Percentiles rank a stretch among this genome's conserved stretches.
phyloP scores from a whole-genome alignment of 768 basidiomycete species.

The Melanogaster broomeanus region DNA sequence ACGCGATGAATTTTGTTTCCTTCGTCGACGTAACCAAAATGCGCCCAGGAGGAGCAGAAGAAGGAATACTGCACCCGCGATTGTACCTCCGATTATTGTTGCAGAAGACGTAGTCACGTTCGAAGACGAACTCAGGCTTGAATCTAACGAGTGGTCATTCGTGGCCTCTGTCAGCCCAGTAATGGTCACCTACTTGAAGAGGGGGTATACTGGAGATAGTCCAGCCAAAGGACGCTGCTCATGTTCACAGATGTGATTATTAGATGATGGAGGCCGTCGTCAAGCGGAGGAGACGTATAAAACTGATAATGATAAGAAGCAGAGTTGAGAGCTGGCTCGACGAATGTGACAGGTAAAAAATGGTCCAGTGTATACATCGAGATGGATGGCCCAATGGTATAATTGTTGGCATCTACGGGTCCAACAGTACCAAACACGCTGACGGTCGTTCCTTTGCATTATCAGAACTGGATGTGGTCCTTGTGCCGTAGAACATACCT shows the following conservation, averaged over 20 bases:
- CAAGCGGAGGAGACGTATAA: background rate
- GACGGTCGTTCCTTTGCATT: background rate
- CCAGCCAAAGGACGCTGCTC: slow-evolving; percentile 1
- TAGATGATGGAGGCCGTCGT: background rate
- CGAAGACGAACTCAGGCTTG: background rate
- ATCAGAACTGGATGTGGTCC: background rate
- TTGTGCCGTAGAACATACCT: background rate
- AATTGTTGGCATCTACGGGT: background rate
- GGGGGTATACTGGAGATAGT: slow-evolving; percentile 4
- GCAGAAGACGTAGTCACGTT: background rate
- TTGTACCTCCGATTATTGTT: background rate
- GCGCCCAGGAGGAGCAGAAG: background rate
- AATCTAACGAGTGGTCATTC: background rate
- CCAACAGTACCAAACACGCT: slow-evolving; percentile 4
- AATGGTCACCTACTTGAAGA: background rate
- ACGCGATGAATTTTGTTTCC: background rate
- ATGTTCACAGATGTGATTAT: background rate
- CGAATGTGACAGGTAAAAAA: background rate
- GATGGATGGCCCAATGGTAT: background rate
- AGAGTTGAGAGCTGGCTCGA: background rate
- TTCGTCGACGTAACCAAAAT: background rate
- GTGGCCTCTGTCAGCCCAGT: background rate
- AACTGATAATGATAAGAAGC: background rate
- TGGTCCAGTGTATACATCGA: background rate
- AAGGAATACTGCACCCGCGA: background rate